phyloP scores from a whole-genome alignment of 495 filamentous ascomycete species.

The Mytilinidion resinicola region DNA sequence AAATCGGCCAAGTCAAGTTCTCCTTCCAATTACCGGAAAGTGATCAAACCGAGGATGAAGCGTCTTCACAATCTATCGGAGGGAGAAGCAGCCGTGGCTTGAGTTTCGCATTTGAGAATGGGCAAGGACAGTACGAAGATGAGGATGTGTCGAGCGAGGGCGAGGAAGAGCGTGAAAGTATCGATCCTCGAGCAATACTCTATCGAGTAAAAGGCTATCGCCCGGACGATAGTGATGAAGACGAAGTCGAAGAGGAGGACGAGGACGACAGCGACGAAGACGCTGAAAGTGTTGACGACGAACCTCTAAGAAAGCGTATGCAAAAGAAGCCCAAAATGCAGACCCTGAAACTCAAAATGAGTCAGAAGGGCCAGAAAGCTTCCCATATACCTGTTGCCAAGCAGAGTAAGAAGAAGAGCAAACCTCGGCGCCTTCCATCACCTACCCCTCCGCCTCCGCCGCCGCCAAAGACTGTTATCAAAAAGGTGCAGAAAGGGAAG shows the following conservation, averaged over 20 bases:
- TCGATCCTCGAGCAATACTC: slow-evolving; percentile 16
- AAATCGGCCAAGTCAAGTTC: slow-evolving; percentile 73
- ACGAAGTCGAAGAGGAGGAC: slow-evolving; percentile 31
- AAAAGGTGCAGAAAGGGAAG: slow-evolving; percentile 23
- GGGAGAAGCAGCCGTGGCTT: slow-evolving; percentile 40
- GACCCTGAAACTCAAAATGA: slow-evolving; percentile 20
- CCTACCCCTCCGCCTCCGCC: background rate
- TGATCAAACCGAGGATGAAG: slow-evolving; percentile 55
- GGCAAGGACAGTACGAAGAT: slow-evolving; percentile 40
- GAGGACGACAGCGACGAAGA: slow-evolving; percentile 29
- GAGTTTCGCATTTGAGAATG: slow-evolving; percentile 62
- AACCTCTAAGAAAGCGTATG: slow-evolving; percentile 3
- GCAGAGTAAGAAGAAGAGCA: slow-evolving; percentile 11
- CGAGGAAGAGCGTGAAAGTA: slow-evolving; percentile 43
- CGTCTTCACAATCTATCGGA: slow-evolving; percentile 44
- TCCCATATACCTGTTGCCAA: slow-evolving; percentile 2
- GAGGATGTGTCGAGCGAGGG: slow-evolving; percentile 40
- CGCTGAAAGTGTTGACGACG: slow-evolving; percentile 13
- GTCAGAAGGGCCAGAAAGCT: background rate
- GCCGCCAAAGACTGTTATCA: background rate
- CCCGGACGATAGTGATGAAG: slow-evolving; percentile 32
- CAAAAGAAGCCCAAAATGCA: slow-evolving; percentile 10
- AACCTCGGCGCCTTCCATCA: slow-evolving; percentile 1
- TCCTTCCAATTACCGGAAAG: slow-evolving; percentile 69
- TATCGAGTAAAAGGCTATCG: slow-evolving; percentile 25